Evolutionary conservation across 225 moss, liverwort and hornwort species (phyloP).

Genomic region (Marchantia paleacea): DNA sequence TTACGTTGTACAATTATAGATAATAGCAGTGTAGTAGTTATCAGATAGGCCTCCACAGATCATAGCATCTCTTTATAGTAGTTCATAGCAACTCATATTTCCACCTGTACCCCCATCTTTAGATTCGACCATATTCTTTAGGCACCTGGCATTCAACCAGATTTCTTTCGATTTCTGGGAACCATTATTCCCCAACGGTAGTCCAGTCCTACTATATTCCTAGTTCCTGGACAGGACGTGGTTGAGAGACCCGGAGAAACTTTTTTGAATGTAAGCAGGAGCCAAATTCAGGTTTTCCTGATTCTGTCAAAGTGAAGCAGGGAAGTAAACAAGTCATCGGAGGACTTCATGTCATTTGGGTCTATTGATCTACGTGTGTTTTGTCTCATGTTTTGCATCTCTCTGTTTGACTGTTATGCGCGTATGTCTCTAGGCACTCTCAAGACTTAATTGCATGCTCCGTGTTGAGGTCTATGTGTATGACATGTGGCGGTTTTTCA

Average conservation of each 20-base stretch:
- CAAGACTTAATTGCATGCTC: no score
- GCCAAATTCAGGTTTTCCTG: neutral
- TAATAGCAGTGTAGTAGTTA: neutral
- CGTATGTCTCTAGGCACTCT: no score
- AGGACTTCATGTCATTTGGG: no score
- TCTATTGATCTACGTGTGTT: no score
- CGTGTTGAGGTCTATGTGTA: no score
- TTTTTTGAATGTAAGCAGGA: slow-evolving; percentile 37
- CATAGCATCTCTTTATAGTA: neutral
- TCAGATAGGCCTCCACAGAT: neutral
- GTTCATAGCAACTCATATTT: neutral
- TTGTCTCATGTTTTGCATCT: no score
- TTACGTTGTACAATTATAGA: slow-evolving; percentile 8
- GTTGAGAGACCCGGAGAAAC: slow-evolving; percentile 30
- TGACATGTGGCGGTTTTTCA: no score
- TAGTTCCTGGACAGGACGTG: neutral
- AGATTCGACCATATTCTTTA: slow-evolving; percentile 18
- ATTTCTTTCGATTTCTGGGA: slow-evolving; percentile 29
- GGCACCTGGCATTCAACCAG: slow-evolving; percentile 38
- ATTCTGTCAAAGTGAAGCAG: no score
- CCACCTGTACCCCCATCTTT: neutral
- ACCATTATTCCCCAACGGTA: neutral
- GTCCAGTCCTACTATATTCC: neutral
- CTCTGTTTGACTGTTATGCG: no score
- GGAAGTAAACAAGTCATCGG: no score